phyloP scores from a whole-genome alignment of 129 eudicot genomes.

The Sambucus nigra region DNA sequence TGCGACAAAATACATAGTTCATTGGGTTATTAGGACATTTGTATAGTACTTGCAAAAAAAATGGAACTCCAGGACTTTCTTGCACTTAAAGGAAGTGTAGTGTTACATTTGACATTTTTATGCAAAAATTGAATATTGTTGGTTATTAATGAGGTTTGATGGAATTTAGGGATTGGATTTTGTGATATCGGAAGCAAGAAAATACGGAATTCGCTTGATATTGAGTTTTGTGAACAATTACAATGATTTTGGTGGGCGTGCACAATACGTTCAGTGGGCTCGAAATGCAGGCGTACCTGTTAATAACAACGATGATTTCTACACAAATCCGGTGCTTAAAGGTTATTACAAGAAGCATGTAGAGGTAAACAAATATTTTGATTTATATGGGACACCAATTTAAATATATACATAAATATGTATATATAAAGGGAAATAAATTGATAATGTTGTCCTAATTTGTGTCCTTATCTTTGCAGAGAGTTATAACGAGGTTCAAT shows the following conservation, averaged over 20 bases:
- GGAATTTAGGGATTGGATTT: constrained; percentile 56
- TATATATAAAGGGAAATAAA: background rate
- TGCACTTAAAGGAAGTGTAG: no score
- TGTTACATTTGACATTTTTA: no score
- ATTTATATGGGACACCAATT: background rate
- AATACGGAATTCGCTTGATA: constrained; percentile 43
- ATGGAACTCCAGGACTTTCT: no score
- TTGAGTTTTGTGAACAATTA: constrained; percentile 64
- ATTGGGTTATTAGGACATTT: no score
- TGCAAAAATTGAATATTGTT: background rate
- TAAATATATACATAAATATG: background rate
- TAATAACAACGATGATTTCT: constrained; percentile 43
- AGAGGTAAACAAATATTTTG: constrained; percentile 18
- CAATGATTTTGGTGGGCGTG: constrained; percentile 67
- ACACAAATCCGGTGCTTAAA: constrained; percentile 34
- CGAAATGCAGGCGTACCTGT: constrained; percentile 40
- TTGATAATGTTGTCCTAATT: background rate
- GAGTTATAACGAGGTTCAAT: constrained; percentile 52
- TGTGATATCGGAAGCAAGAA: constrained; percentile 63
- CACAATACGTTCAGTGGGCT: constrained; percentile 71
- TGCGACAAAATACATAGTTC: no score
- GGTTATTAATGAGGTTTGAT: background rate
- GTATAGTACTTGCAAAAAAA: no score
- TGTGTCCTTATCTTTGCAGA: constrained; percentile 21
- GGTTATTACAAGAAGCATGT: constrained; percentile 53